phyloP scores from a whole-genome alignment of 371 early-diverging fungal genomes.

The Mortierella sp. region DNA sequence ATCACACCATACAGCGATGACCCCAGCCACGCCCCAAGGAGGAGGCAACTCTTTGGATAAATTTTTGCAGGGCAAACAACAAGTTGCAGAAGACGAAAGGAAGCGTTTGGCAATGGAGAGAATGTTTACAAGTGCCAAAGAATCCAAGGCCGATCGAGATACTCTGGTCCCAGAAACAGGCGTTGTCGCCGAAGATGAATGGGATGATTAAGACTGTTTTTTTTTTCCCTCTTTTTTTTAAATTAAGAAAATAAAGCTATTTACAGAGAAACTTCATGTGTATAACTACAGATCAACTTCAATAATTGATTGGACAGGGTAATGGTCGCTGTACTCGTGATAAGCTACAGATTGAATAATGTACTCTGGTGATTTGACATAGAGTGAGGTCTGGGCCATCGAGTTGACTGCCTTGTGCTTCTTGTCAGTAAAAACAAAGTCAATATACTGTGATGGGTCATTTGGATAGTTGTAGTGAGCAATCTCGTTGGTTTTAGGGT shows the following conservation, averaged over 20 bases:
- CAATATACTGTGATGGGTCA: constrained; percentile 37
- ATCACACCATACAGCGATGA: constrained; percentile 28
- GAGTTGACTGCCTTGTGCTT: constrained; percentile 27
- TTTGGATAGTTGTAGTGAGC: constrained; percentile 48
- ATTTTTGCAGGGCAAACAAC: constrained; percentile 50
- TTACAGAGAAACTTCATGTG: neutral
- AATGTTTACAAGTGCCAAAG: constrained; percentile 52
- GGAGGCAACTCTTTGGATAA: constrained; percentile 49
- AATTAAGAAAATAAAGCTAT: constrained; percentile 3
- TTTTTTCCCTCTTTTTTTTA: neutral
- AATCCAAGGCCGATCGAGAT: constrained; percentile 49
- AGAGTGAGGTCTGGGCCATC: constrained; percentile 21
- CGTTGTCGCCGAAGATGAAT: constrained; percentile 43
- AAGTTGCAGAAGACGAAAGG: constrained; percentile 47
- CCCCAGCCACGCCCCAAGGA: constrained; percentile 23
- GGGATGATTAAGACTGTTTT: constrained; percentile 38
- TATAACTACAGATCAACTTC: constrained; percentile 13
- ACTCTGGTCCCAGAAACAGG: constrained; percentile 52
- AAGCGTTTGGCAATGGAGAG: constrained; percentile 50
- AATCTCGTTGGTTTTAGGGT: constrained; percentile 40
- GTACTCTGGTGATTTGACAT: constrained; percentile 33
- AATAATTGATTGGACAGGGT: constrained; percentile 34
- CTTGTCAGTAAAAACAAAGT: constrained; percentile 46
- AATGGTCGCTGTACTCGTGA: constrained; percentile 51
- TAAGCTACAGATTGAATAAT: constrained; percentile 25